A percentile compares a stretch with the other conserved stretches of the same genome.
Conservation (phyloP, 2,329 filamentous ascomycete genomes). For the Aureobasidium lini region DNA sequence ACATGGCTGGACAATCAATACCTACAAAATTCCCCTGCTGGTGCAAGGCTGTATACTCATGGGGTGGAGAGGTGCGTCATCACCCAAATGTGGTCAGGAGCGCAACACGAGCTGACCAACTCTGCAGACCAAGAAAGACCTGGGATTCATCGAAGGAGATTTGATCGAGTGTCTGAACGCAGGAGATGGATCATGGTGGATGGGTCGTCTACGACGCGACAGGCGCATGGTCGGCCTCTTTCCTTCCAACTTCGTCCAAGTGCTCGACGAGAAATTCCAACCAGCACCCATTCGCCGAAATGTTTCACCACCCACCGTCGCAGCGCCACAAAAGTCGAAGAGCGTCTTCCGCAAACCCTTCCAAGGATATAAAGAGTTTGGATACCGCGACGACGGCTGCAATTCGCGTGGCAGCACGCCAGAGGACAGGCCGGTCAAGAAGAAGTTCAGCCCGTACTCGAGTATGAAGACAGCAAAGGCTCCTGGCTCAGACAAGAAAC, state of each 20-base stretch:
- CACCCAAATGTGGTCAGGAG: not conserved
- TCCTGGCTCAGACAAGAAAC: slow-evolving; percentile 25
- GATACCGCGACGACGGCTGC: slow-evolving; percentile 18
- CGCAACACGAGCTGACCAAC: not conserved
- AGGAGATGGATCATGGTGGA: slow-evolving; percentile 98
- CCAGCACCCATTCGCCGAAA: slow-evolving; percentile 56
- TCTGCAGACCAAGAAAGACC: slow-evolving; percentile 69
- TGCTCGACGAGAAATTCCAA: slow-evolving; percentile 77
- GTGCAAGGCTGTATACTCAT: slow-evolving; percentile 35
- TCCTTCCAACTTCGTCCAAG: slow-evolving; percentile 93
- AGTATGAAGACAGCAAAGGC: slow-evolving; percentile 43
- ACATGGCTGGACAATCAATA: slow-evolving; percentile 19
- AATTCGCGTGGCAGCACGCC: slow-evolving; percentile 19
- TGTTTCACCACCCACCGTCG: slow-evolving; percentile 43
- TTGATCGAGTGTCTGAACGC: slow-evolving; percentile 97
- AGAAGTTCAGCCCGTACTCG: slow-evolving; percentile 40
- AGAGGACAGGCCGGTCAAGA: slow-evolving; percentile 26
- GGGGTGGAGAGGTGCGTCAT: slow-evolving; percentile 29
- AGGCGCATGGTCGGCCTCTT: slow-evolving; percentile 86
- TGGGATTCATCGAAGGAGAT: slow-evolving; percentile 96
- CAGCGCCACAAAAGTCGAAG: slow-evolving; percentile 45
- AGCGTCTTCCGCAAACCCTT: slow-evolving; percentile 57
- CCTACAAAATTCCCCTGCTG: slow-evolving; percentile 32
- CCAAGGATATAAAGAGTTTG: slow-evolving; percentile 48
- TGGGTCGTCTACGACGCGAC: slow-evolving; percentile 81